Evolutionary conservation across 306 rosid genomes (phyloP).

Genomic region (Lathyrus sativus): DNA sequence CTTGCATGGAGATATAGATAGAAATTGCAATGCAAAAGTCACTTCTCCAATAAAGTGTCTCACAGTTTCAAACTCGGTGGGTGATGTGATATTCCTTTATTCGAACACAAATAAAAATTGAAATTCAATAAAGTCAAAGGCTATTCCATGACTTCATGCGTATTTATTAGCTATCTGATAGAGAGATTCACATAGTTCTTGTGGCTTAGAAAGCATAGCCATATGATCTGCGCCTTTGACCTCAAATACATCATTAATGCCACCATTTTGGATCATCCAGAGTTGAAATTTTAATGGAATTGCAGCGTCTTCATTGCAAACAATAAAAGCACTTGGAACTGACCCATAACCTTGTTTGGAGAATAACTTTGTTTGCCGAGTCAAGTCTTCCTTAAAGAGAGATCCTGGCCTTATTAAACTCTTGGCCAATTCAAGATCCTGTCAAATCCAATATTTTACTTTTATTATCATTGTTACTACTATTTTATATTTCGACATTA

Average conservation of each 20-base stretch:
- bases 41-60: neutral
- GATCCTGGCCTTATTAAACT: slow-evolving; percentile 45
- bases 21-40: neutral
- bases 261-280: slow-evolving; percentile 60
- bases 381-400: slow-evolving; percentile 51
- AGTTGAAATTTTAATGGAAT: slow-evolving; percentile 41
- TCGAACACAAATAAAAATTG: neutral
- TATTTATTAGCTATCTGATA: slow-evolving; percentile 49
- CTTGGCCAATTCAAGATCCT: slow-evolving; percentile 61
- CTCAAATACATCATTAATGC: slow-evolving; percentile 45
- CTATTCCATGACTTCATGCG: neutral
- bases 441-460: slow-evolving; percentile 6
- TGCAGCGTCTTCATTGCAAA: slow-evolving; percentile 43
- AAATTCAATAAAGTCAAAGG: neutral
- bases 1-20: neutral
- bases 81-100: neutral
- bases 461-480: neutral
- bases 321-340: slow-evolving; percentile 40
- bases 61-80: neutral
- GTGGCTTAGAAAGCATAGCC: slow-evolving; percentile 52
- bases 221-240: slow-evolving; percentile 60
- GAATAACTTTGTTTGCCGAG: slow-evolving; percentile 41
- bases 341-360: slow-evolving; percentile 52
- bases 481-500: neutral
- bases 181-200: slow-evolving; percentile 46